Evolutionary conservation across 495 filamentous ascomycete genomes (phyloP).

Genomic region (Annulohypoxylon stygium): DNA sequence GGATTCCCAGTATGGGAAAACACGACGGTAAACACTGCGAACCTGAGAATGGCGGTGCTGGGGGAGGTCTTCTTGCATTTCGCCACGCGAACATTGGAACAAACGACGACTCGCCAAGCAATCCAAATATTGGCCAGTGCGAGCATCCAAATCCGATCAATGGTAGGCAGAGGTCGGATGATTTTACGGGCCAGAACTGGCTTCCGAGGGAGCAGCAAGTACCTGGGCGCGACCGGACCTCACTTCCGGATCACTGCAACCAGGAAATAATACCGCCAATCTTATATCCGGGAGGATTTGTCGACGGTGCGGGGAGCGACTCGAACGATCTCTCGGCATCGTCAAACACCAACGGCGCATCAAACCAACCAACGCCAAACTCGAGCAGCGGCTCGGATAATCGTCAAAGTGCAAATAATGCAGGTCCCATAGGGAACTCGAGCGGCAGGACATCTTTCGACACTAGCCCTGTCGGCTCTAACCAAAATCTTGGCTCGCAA

Average conservation of each 20-base stretch:
- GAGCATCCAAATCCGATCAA: constrained; percentile 45
- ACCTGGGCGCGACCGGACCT: constrained; percentile 51
- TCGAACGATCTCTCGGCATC: constrained; percentile 58
- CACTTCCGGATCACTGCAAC: constrained; percentile 42
- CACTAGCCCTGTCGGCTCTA: constrained; percentile 58
- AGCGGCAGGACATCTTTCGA: constrained; percentile 60
- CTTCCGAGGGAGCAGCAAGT: constrained; percentile 52
- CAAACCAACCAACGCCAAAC: constrained; percentile 65
- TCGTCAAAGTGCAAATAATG: constrained; percentile 46
- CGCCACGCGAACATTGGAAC: constrained; percentile 50
- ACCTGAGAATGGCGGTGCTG: constrained; percentile 18
- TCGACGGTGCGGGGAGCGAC: constrained; percentile 51
- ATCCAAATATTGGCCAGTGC: constrained; percentile 48
- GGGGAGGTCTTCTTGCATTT: constrained; percentile 48
- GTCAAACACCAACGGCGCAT: constrained; percentile 55
- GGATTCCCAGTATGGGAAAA: constrained; percentile 25
- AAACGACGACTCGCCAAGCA: constrained; percentile 48
- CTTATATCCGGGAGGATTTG: constrained; percentile 44
- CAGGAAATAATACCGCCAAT: constrained; percentile 52
- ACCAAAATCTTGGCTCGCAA: constrained; percentile 54
- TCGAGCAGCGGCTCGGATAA: constrained; percentile 64
- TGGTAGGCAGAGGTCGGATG: constrained; percentile 30
- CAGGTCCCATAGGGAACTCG: constrained; percentile 46
- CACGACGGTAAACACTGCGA: constrained; percentile 16
- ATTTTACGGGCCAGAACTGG: constrained; percentile 51